Conservation (phyloP, 768 basidiomycete species). For the Asterophora parasitica region DNA sequence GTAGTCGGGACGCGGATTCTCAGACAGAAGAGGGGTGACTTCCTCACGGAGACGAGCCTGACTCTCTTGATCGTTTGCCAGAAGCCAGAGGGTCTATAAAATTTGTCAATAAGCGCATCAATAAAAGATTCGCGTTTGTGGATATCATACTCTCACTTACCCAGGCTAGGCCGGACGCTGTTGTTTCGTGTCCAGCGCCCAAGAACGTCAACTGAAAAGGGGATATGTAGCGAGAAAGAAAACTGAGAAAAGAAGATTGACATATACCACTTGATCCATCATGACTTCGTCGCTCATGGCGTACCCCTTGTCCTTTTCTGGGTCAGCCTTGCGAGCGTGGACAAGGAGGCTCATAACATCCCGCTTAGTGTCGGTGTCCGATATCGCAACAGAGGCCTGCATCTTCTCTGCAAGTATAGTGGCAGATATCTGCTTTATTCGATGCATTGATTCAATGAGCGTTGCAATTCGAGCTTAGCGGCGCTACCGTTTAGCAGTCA, state of each 20-base stretch:
- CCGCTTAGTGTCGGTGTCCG: constrained; percentile 37
- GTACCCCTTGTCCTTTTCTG: constrained; percentile 29
- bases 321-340: constrained; percentile 35
- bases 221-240: too few species aligned
- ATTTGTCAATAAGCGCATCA: neutral
- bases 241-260: constrained; percentile 3
- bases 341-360: constrained; percentile 53
- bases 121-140: neutral
- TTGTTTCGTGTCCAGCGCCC: constrained; percentile 43
- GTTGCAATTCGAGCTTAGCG: constrained; percentile 17
- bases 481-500: neutral
- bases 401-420: constrained; percentile 39
- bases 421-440: constrained; percentile 35
- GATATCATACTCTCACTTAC: constrained; percentile 19
- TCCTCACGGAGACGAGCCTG: constrained; percentile 53
- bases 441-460: constrained; percentile 35
- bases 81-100: constrained; percentile 50
- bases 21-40: constrained; percentile 34
- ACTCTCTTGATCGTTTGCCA: constrained; percentile 43
- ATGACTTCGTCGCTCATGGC: constrained; percentile 42
- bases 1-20: constrained; percentile 34
- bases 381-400: constrained; percentile 24
- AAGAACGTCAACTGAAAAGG: constrained; percentile 40
- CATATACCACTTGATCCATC: constrained; percentile 50
- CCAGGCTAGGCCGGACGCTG: constrained; percentile 46